Base-by-base conservation (phyloP, 768 basidiomycete species). In the Termitomyces sp. region DNA sequence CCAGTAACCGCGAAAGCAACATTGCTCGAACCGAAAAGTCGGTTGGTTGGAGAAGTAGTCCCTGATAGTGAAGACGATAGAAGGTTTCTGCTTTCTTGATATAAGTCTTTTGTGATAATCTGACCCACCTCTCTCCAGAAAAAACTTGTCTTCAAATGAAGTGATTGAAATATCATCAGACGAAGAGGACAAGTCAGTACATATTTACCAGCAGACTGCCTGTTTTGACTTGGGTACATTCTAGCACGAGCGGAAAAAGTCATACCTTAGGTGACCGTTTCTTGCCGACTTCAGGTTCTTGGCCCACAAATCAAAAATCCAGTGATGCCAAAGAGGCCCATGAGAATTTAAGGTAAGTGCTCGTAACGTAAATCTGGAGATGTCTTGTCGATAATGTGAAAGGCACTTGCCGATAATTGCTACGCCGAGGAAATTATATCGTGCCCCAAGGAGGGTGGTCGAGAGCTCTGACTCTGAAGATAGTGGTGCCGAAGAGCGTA, bases 101-200 rank as follows among this genome's bases (percentile, higher is more conserved):
- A 10, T 4, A 20, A 13, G 8, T 24, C n/a, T 33, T 24, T 53
- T 11, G 18, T 47, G 3, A n/a, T 40, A 44, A 22, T 26, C 20
- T 24, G 10, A 26, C 16, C 41, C 35, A 30, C 13, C 43, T 48
- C 7, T 26, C 8, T 20, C 3, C 26, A 50, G 52, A 62, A 38
- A 61, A 63, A 43, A 2, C 10, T 28, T 30, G 26, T 24, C 24
- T n/a, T 14, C 24, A 6, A 22, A 30, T 5, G 70, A 76, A 45
- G 69, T 85, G 24, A 83, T 86, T 57, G 80, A 84, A 62, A 79
- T 84, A 67, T 83, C 80, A 18, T 84, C 82, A 36, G 78, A 76
- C 38, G 75, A 76, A 50, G 71, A 74, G 52, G 71, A 74, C 28
- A 56, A 72, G 75, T n/a, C 52, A 58, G 75, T 73, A 61, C 54